phyloP scores from a whole-genome alignment of 306 rosid species.

The Corylus avellana region DNA sequence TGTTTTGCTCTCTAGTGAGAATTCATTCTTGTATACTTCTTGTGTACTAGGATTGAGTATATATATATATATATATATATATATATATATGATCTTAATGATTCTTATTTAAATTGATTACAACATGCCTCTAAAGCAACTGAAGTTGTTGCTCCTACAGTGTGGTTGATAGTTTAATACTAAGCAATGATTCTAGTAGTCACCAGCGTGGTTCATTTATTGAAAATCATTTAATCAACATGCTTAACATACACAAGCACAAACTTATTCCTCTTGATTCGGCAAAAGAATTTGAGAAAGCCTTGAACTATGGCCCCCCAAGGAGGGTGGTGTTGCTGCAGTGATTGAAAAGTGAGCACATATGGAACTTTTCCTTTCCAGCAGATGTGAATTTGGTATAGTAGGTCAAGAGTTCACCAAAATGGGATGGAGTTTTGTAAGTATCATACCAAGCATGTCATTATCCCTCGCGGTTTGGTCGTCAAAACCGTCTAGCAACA shows the following conservation, averaged over 20 bases:
- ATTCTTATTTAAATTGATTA: too few relatives aligned
- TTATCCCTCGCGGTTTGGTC: too few relatives aligned
- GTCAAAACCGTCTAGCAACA: too few relatives aligned
- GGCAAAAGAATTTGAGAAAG: conserved; percentile 54
- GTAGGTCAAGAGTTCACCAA: conserved; percentile 89
- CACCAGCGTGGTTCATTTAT: conserved; percentile 69
- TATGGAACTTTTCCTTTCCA: conserved; percentile 78
- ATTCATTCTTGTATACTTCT: too few relatives aligned
- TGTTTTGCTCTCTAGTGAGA: too few relatives aligned
- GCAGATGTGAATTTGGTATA: conserved; percentile 63
- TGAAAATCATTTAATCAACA: conserved; percentile 50
- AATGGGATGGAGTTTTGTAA: conserved; percentile 96
- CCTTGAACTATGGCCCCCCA: conserved; percentile 67
- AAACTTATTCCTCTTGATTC: conserved; percentile 71
- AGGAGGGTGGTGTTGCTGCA: conserved; percentile 75
- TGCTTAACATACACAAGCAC: conserved; percentile 54
- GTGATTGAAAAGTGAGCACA: conserved; percentile 74
- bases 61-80: too few relatives aligned
- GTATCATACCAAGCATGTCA: conserved; percentile 17
- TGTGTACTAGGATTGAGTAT: too few relatives aligned
- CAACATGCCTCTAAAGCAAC: too few relatives aligned
- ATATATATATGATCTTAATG: too few relatives aligned
- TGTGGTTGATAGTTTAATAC: conserved; percentile 25
- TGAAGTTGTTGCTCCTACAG: too few relatives aligned
- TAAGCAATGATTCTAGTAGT: conserved; percentile 67